A percentile compares a stretch with the other conserved stretches of the same genome.
Evolutionary conservation across 2,329 filamentous ascomycete species (phyloP).

Genomic region (Hymenoscyphus salicellus): DNA sequence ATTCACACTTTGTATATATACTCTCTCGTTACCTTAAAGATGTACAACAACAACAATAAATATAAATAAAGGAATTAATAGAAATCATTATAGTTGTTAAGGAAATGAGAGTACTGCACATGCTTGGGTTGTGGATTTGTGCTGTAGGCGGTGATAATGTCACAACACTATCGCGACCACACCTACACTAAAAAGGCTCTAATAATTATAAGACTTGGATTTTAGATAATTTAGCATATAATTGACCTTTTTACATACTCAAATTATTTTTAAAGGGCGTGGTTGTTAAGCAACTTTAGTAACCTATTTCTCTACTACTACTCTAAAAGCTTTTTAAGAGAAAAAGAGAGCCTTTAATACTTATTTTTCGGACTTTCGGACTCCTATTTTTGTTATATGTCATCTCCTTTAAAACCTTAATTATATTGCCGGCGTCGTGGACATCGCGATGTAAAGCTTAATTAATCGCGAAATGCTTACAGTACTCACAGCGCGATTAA

Average conservation of each 20-base stretch:
- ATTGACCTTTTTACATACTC: neutral
- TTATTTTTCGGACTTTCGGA: too few relatives aligned
- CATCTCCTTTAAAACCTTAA: too few relatives aligned
- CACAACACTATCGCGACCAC: neutral
- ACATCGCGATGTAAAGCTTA: too few relatives aligned
- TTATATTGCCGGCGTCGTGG: too few relatives aligned
- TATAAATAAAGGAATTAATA: too few relatives aligned
- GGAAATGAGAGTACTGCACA: neutral
- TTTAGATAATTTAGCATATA: neutral
- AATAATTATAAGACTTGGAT: neutral
- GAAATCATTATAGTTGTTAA: neutral
- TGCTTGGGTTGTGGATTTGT: neutral
- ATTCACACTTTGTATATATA: neutral
- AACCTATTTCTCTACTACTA: too few relatives aligned
- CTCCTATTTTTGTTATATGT: too few relatives aligned
- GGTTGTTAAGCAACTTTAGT: too few relatives aligned
- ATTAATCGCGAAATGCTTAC: too few relatives aligned
- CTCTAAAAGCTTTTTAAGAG: too few relatives aligned
- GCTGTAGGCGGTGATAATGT: neutral
- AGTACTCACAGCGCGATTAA: too few relatives aligned
- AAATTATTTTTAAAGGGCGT: neutral
- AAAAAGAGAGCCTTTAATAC: too few relatives aligned
- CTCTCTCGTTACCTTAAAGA: neutral
- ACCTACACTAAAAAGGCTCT: neutral
- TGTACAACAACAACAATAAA: neutral